Evolutionary conservation across 805 yeast genomes (phyloP), one percentile per base, ranked within the genome.

Genomic region (Yarrowia sp.): DNA sequence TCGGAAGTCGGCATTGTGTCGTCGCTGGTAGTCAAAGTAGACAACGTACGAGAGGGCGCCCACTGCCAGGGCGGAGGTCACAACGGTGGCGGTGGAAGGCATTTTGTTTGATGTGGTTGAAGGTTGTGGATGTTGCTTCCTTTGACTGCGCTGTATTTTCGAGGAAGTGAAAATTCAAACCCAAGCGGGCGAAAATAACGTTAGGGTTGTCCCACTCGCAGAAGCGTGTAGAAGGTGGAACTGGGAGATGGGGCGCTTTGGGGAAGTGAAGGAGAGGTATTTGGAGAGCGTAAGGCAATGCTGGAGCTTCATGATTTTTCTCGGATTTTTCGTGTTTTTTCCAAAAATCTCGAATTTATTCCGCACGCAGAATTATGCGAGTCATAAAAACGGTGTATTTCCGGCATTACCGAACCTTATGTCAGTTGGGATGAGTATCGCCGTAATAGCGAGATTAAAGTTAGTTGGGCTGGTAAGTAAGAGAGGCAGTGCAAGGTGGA

Each of bases 21-120:
- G 89, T 79, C 99, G 90, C 78, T 83, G 83, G 81, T 92, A 89
- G 79, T 95, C 99, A 73, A 96, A 96, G 80, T 90, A 95, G 40
- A 85, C 79, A 65, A 93, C 90, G 78, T 95, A 93, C 17, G 78
- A 70, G 22, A 76, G 63, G 40, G 74, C 77, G 43, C 75, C 67
- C 28, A 67, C 70, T 21, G 73, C 71, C 44, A 72, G 67, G 28
- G 70, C 72, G 26, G 75, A 67, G 41, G 75, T 67, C 16, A 76
- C 71, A 59, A 74, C 68, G 36, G 72, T 52, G 24, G 74, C 51
- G 21, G 75, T 71, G 28, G 77, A 72, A n/a, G 77, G 74, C 77
- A 75, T 74, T 63, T 32, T 64, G 12, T 5, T 38, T 28, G 26
- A 24, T 14, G 19, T n/a, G 35, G 9, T 30, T 35, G 16, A 8